These are phyloP conservation scores for Talaromyces trachyspermus DNA, from an alignment of 495 filamentous ascomycete species.

Conservation along the genomic window DNA sequence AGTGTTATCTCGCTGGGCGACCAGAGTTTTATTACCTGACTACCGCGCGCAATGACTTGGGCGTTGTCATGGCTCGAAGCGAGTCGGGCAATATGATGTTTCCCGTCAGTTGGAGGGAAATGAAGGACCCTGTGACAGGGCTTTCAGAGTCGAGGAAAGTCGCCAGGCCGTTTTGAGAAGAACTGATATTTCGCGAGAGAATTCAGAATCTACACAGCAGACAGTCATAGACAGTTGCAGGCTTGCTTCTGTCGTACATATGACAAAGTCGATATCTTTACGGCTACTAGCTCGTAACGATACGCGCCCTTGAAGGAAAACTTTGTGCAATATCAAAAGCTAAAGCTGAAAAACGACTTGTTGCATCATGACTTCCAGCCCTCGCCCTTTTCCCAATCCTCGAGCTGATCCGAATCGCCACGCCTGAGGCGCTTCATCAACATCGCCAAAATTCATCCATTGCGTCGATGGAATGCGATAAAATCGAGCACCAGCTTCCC, in stretches of 20 bases:
- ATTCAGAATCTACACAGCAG: too few relatives aligned
- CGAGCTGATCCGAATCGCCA: too few relatives aligned
- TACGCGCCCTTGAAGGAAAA: too few relatives aligned
- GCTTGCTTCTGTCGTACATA: not conserved
- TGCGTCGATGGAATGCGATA: not conserved
- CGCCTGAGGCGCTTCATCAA: too few relatives aligned
- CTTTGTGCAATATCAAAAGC: too few relatives aligned
- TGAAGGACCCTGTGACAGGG: slow-evolving; percentile 76
- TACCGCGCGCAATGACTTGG: slow-evolving; percentile 83
- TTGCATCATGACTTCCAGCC: too few relatives aligned
- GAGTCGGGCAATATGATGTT: slow-evolving; percentile 84
- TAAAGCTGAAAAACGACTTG: too few relatives aligned
- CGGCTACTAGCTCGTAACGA: too few relatives aligned
- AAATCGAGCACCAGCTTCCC: not conserved
- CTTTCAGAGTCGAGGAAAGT: slow-evolving; percentile 78
- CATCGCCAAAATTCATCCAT: not conserved
- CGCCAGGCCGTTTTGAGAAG: slow-evolving; percentile 74
- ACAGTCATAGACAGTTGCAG: too few relatives aligned
- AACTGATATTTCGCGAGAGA: not conserved
- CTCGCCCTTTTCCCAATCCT: too few relatives aligned
- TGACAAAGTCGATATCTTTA: too few relatives aligned
- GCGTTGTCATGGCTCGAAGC: slow-evolving; percentile 89
- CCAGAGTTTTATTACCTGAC: slow-evolving; percentile 86
- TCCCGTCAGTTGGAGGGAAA: slow-evolving; percentile 92
- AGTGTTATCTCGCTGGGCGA: slow-evolving; percentile 88